Percentiles rank a stretch among this genome's conserved stretches.
Evolutionary conservation across 2,329 filamentous ascomycete species (phyloP).

Genomic region (Aphanocladium album): DNA sequence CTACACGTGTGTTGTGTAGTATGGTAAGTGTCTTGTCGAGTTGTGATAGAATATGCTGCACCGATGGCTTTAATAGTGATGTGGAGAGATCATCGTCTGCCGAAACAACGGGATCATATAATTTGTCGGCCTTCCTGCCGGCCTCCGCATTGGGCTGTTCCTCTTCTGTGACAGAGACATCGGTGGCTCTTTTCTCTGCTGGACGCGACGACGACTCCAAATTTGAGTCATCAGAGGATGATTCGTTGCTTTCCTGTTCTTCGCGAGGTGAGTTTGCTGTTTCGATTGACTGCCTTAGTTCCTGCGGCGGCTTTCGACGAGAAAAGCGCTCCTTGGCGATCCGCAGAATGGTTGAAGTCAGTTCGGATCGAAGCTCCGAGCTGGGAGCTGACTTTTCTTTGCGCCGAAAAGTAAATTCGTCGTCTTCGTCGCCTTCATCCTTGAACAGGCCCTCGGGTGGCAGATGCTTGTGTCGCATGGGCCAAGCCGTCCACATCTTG

Average conservation of each 20-base stretch:
- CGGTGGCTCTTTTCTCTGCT: background rate
- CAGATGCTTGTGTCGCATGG: slow-evolving; percentile 57
- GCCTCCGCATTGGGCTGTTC: background rate
- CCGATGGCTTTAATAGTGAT: slow-evolving; percentile 59
- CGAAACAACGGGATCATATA: slow-evolving; percentile 50
- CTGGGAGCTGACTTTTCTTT: slow-evolving; percentile 46
- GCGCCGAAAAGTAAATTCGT: slow-evolving; percentile 46
- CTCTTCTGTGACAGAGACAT: background rate
- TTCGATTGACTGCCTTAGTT: slow-evolving; percentile 19
- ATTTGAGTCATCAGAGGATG: background rate
- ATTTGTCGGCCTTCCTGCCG: slow-evolving; percentile 14
- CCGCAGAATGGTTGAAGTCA: slow-evolving; percentile 62
- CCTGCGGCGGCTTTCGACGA: slow-evolving; percentile 17
- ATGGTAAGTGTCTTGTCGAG: slow-evolving; percentile 66
- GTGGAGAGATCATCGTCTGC: slow-evolving; percentile 67
- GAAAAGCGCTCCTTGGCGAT: slow-evolving; percentile 62
- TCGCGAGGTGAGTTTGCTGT: background rate
- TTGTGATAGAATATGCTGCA: slow-evolving; percentile 64
- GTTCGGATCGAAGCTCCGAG: slow-evolving; percentile 60
- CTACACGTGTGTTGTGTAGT: slow-evolving; percentile 62
- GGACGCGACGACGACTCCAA: background rate
- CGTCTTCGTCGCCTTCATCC: slow-evolving; percentile 40
- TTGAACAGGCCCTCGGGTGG: slow-evolving; percentile 52
- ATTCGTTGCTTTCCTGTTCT: slow-evolving; percentile 4
- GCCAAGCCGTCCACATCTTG: slow-evolving; percentile 80